phyloP scores from a whole-genome alignment of 176 grass and related monocot genomes.

The Avena sativa region DNA sequence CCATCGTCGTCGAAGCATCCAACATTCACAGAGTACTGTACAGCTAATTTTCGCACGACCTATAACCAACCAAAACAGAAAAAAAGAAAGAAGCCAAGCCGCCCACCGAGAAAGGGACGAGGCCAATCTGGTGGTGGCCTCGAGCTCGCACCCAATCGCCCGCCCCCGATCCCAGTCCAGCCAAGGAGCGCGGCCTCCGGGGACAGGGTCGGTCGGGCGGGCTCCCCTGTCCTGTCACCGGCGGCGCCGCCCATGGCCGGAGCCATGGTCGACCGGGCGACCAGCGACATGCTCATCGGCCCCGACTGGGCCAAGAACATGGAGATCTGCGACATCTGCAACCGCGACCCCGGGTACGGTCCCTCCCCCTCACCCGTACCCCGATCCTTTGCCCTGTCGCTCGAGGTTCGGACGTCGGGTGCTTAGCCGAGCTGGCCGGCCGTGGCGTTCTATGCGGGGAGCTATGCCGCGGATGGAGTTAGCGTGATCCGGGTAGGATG shows the following conservation, averaged over 20 bases:
- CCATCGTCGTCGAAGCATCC: background rate
- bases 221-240: background rate
- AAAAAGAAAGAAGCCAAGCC: background rate
- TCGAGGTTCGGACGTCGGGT: background rate
- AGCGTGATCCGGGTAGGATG: background rate
- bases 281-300: conserved; percentile 83
- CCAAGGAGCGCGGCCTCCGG: conserved; percentile 10
- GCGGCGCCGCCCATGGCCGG: conserved; percentile 62
- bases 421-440: background rate
- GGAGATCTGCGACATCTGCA: conserved; percentile 97
- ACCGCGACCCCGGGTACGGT: conserved; percentile 82
- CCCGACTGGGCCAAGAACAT: conserved; percentile 99
- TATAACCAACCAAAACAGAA: background rate
- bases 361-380: too few species aligned
- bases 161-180: conserved; percentile 43
- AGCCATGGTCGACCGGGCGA: conserved; percentile 77
- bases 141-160: background rate
- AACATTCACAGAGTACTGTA: background rate
- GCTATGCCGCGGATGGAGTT: background rate
- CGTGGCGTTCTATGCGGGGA: background rate
- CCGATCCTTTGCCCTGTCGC: background rate
- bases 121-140: conserved; percentile 41
- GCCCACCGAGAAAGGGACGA: conserved; percentile 18
- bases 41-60: conserved; percentile 30
- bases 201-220: background rate